Evolutionary conservation across 768 basidiomycete species (phyloP).

Genomic region (Erythrobasidium yunnanense): DNA sequence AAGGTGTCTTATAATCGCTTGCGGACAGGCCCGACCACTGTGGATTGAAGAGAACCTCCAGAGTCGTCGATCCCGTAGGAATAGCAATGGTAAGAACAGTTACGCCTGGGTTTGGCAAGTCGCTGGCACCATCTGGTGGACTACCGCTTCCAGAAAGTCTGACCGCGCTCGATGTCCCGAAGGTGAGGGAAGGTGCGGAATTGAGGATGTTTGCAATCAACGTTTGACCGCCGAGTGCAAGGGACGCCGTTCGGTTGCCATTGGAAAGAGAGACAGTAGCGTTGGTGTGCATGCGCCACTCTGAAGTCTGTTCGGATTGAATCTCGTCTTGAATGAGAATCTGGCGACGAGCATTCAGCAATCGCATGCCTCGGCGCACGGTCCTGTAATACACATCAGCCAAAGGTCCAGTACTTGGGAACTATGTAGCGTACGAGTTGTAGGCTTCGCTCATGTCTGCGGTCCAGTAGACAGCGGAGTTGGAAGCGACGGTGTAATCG

Average conservation of each 20-base stretch:
- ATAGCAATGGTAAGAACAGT: slow-evolving; percentile 62
- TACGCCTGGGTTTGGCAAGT: slow-evolving; percentile 56
- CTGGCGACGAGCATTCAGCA: slow-evolving; percentile 71
- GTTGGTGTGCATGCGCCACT: slow-evolving; percentile 56
- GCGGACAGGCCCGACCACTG: slow-evolving; percentile 55
- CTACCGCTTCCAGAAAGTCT: too few species aligned
- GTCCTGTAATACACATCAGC: slow-evolving; percentile 45
- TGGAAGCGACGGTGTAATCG: slow-evolving; percentile 57
- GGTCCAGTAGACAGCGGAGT: slow-evolving; percentile 66
- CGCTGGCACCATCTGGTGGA: neutral
- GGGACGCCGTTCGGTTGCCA: slow-evolving; percentile 58
- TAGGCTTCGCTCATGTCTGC: slow-evolving; percentile 60
- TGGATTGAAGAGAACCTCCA: slow-evolving; percentile 83
- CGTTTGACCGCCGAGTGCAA: slow-evolving; percentile 60
- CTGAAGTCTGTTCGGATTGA: slow-evolving; percentile 47
- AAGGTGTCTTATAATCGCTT: slow-evolving; percentile 57
- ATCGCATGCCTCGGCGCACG: slow-evolving; percentile 70
- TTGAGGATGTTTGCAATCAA: slow-evolving; percentile 58
- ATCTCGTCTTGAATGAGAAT: slow-evolving; percentile 91
- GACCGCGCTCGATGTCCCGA: slow-evolving; percentile 43
- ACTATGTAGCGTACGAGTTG: neutral
- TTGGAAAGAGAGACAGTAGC: slow-evolving; percentile 55
- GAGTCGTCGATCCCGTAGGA: slow-evolving; percentile 54
- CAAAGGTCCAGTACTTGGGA: neutral
- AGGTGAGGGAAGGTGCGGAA: slow-evolving; percentile 55